phyloP scores from a whole-genome alignment of 2,329 filamentous ascomycete species.

The Exophiala bonariae region DNA sequence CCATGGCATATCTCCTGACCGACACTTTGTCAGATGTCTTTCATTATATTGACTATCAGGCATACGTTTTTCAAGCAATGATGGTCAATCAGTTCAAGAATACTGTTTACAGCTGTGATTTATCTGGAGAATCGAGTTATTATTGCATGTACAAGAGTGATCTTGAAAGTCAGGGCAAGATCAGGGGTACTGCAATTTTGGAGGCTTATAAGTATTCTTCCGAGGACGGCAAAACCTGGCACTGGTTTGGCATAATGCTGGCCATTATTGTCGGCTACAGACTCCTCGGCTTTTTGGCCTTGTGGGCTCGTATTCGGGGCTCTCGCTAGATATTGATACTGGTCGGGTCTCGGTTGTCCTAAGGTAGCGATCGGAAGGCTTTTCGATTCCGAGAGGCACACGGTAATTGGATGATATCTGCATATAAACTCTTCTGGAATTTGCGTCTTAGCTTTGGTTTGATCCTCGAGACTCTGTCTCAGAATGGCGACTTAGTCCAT shows the following conservation, averaged over 20 bases:
- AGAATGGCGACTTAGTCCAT: too few species aligned
- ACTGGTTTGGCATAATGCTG: constrained; percentile 76
- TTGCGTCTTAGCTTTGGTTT: too few species aligned
- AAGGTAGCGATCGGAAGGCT: too few species aligned
- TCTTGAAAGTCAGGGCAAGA: constrained; percentile 64
- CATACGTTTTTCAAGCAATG: constrained; percentile 87
- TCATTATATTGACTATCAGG: constrained; percentile 79
- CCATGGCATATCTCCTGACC: too few species aligned
- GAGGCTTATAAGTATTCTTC: constrained; percentile 67
- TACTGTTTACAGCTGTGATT: constrained; percentile 62
- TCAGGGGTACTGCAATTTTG: constrained; percentile 70
- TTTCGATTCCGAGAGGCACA: too few species aligned
- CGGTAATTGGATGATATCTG: too few species aligned
- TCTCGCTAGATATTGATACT: too few species aligned
- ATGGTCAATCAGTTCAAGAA: constrained; percentile 83
- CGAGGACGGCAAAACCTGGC: constrained; percentile 60
- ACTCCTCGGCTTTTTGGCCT: constrained; percentile 45
- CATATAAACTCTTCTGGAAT: too few species aligned
- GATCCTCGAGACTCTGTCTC: too few species aligned
- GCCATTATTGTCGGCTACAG: constrained; percentile 74
- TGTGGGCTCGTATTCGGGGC: not conserved
- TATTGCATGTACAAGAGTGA: constrained; percentile 71
- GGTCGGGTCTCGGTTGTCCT: too few species aligned
- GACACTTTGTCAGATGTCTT: constrained; percentile 59
- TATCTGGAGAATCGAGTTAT: constrained; percentile 45